These are phyloP conservation scores for Torrubiella hemipterigena DNA, from an alignment of 2,329 filamentous ascomycete genomes.

Conservation along the genomic window DNA sequence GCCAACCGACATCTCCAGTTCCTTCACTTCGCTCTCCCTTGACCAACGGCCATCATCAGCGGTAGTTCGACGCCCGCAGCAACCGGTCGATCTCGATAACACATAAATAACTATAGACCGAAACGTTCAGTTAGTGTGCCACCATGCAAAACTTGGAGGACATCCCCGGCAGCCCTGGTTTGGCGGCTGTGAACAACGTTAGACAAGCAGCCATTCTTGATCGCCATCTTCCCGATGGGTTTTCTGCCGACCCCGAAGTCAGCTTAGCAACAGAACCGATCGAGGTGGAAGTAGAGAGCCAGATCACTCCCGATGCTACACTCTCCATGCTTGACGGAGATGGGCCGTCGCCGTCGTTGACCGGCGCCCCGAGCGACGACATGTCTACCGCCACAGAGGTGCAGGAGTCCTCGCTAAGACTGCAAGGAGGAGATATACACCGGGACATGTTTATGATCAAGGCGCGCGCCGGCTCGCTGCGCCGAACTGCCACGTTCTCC, in stretches of 20 bases:
- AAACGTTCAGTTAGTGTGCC: slow-evolving; percentile 2
- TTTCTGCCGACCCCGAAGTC: slow-evolving; percentile 25
- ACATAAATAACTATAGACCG: too few relatives aligned
- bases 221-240: slow-evolving; percentile 25
- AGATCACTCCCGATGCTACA: slow-evolving; percentile 1
- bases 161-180: slow-evolving; percentile 13
- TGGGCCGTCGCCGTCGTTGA: slow-evolving; percentile 7
- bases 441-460: slow-evolving; percentile 67
- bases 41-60: too few relatives aligned
- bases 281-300: slow-evolving; percentile 7
- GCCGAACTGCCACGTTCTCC: slow-evolving; percentile 58
- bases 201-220: slow-evolving; percentile 24
- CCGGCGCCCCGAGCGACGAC: slow-evolving; percentile 11
- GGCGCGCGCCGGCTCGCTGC: slow-evolving; percentile 34
- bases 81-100: too few relatives aligned
- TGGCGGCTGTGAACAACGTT: slow-evolving; percentile 15
- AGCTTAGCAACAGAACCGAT: slow-evolving; percentile 14
- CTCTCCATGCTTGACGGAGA: neutral
- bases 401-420: slow-evolving; percentile 49
- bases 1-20: too few relatives aligned
- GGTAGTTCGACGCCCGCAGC: neutral
- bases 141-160: slow-evolving; percentile 16
- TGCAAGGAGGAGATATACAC: slow-evolving; percentile 70
- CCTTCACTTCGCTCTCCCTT: too few relatives aligned
- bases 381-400: slow-evolving; percentile 23